These are phyloP conservation scores for Volvariella surrecta DNA, from an alignment of 1,284 basidiomycete genomes.

Conservation along the genomic window DNA sequence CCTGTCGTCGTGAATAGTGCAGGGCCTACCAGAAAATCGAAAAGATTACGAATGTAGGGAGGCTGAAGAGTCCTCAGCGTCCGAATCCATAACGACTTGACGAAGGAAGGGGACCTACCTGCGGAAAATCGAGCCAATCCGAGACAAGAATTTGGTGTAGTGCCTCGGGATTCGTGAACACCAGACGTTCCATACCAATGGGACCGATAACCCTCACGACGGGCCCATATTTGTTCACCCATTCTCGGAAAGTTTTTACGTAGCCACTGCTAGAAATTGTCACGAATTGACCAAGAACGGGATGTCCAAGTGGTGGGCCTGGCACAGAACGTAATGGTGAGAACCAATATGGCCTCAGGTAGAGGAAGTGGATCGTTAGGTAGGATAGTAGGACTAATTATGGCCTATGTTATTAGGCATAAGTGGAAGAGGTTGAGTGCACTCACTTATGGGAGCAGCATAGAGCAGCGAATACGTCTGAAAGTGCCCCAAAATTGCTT, in stretches of 20 bases:
- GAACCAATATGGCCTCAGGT: conserved; percentile 22
- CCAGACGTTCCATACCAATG: conserved; percentile 35
- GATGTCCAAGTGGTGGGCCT: conserved; percentile 30
- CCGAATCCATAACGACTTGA: no score
- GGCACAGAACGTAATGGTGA: conserved; percentile 35
- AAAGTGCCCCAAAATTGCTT: no score
- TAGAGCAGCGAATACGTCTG: no score
- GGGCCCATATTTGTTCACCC: conserved; percentile 36
- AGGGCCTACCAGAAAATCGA: conserved; percentile 34
- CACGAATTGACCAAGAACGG: conserved; percentile 27
- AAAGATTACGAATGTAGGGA: conserved; percentile 29
- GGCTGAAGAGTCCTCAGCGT: conserved; percentile 21
- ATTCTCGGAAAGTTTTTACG: conserved; percentile 34
- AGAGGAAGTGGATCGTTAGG: no score
- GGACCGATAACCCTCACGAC: conserved; percentile 35
- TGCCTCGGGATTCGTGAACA: conserved; percentile 33
- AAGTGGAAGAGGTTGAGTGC: no score
- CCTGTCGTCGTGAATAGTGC: conserved; percentile 39
- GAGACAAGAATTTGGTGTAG: conserved; percentile 33
- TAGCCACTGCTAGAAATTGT: conserved; percentile 31
- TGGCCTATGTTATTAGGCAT: no score
- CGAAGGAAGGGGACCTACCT: conserved; percentile 24
- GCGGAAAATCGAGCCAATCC: conserved; percentile 37
- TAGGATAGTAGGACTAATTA: no score
- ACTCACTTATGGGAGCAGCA: no score